Evolutionary conservation across 495 filamentous ascomycete species (phyloP).

Genomic region (Copromyces sp.): DNA sequence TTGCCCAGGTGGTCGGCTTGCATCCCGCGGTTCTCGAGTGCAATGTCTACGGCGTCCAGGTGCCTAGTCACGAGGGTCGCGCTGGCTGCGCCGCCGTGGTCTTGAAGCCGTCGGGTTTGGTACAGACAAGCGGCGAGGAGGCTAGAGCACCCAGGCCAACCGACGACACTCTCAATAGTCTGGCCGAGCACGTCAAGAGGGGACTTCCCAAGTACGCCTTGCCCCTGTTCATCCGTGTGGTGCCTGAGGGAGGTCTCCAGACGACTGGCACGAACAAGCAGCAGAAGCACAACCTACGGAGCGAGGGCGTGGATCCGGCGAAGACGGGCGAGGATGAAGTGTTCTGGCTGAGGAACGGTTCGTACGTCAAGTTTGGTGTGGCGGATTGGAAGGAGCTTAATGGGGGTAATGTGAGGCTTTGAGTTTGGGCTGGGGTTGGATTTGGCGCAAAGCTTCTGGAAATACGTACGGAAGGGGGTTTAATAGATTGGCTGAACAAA

Average conservation of each 20-base stretch:
- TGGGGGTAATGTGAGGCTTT: constrained; percentile 62
- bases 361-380: constrained; percentile 56
- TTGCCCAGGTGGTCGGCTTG: constrained; percentile 58
- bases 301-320: constrained; percentile 60
- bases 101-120: constrained; percentile 25
- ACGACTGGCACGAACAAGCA: constrained; percentile 83
- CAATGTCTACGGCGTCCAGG: constrained; percentile 78
- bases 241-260: constrained; percentile 40
- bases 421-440: constrained; percentile 4
- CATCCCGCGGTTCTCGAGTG: constrained; percentile 63
- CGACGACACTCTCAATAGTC: constrained; percentile 37
- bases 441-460: neutral
- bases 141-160: constrained; percentile 12
- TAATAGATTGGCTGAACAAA: neutral
- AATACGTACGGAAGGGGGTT: neutral
- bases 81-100: constrained; percentile 73
- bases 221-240: constrained; percentile 67
- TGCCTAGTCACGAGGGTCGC: constrained; percentile 78
- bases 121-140: constrained; percentile 18
- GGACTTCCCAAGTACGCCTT: constrained; percentile 63
- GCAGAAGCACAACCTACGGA: constrained; percentile 61
- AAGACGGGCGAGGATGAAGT: constrained; percentile 50
- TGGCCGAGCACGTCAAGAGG: constrained; percentile 48
- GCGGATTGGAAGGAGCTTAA: constrained; percentile 60
- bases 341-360: constrained; percentile 52